phyloP scores from a whole-genome alignment of 345 rosid species.

The Ceriops zippeliana region DNA sequence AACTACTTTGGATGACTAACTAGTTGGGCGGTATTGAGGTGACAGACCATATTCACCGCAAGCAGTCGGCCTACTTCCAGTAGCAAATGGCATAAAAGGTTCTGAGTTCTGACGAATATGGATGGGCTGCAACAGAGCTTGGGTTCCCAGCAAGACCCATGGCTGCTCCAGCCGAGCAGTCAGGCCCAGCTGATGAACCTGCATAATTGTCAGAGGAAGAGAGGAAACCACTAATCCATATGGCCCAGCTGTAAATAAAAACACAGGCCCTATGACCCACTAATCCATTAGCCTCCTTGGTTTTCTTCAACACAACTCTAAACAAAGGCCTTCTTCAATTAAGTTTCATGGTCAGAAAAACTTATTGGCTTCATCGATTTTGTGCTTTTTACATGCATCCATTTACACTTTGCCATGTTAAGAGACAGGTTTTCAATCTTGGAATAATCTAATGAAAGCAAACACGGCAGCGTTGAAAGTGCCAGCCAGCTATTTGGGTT shows the following conservation, averaged over 20 bases:
- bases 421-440: background rate
- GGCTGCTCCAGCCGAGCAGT: constrained; percentile 34
- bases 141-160: constrained; percentile 34
- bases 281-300: background rate
- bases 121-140: constrained; percentile 24
- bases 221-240: constrained; percentile 37
- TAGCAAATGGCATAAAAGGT: constrained; percentile 27
- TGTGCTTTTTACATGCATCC: background rate
- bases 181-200: constrained; percentile 35
- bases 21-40: constrained; percentile 33
- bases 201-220: constrained; percentile 32
- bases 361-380: background rate
- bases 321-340: background rate
- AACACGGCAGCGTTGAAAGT: constrained; percentile 10
- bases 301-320: background rate
- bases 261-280: constrained; percentile 14
- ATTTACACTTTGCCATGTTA: background rate
- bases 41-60: constrained; percentile 43
- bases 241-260: background rate
- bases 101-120: constrained; percentile 29
- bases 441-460: background rate
- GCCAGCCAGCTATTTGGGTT: background rate
- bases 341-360: no score
- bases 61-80: constrained; percentile 39
- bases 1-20: constrained; percentile 42